Conservation (phyloP, 2,329 filamentous ascomycete species). For the Anisogramma anomala region DNA sequence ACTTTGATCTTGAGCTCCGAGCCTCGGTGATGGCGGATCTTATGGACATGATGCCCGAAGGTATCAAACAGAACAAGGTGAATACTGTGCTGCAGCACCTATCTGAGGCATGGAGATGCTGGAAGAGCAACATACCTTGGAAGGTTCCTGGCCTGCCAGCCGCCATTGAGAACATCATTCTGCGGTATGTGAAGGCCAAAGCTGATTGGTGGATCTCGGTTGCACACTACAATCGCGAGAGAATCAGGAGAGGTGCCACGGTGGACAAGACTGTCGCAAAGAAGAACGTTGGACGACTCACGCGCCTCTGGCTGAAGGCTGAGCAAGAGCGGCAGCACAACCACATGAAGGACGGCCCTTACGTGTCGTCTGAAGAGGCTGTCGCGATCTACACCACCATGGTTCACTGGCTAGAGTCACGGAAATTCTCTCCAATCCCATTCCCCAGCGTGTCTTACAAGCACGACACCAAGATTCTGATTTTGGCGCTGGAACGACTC, state of each 20-base stretch:
- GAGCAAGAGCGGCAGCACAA: conserved; percentile 98
- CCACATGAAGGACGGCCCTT: conserved; percentile 98
- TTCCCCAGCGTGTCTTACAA: conserved; percentile 99
- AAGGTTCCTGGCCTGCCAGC: conserved; percentile 95
- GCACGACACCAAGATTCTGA: conserved; percentile 97
- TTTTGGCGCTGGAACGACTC: conserved; percentile 82
- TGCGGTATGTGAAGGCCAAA: conserved; percentile 97
- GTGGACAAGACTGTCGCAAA: conserved; percentile 99
- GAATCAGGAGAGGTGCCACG: conserved; percentile 89
- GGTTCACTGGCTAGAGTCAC: conserved; percentile 95
- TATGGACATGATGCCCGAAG: conserved; percentile 99
- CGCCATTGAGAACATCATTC: conserved; percentile 96
- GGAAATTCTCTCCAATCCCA: conserved; percentile 96
- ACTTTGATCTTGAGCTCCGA: conserved; percentile 93
- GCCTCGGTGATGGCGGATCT: conserved; percentile 98
- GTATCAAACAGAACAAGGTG: conserved; percentile 98
- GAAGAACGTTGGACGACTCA: conserved; percentile 94
- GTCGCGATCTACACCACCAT: conserved; percentile 98
- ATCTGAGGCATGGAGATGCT: conserved; percentile 97
- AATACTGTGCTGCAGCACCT: conserved; percentile 95
- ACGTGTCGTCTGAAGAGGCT: conserved; percentile 95
- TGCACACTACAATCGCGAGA: conserved; percentile 95
- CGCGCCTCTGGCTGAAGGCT: conserved; percentile 90
- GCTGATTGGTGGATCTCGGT: conserved; percentile 99
- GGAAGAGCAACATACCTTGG: conserved; percentile 99